Evolutionary conservation across 2,329 filamentous ascomycete species (phyloP).

Genomic region (Stagonosporopsis tanaceti): DNA sequence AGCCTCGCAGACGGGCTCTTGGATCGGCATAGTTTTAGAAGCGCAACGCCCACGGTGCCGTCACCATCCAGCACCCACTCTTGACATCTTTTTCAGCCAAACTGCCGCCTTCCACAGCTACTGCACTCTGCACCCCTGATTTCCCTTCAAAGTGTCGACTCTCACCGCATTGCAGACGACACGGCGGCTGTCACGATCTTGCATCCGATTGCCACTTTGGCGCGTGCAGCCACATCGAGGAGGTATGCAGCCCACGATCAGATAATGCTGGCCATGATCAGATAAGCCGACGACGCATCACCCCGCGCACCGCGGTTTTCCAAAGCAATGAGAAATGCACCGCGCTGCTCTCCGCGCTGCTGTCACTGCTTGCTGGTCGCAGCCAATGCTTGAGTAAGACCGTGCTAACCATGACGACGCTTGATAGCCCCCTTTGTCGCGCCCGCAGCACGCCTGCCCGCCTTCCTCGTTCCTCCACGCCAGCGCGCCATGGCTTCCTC

Average conservation of each 20-base stretch:
- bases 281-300: constrained; percentile 15
- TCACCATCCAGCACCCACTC: constrained; percentile 16
- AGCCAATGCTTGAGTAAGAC: constrained; percentile 6
- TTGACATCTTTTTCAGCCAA: constrained; percentile 6
- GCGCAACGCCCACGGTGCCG: constrained; percentile 16
- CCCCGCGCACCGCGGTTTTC: constrained; percentile 18
- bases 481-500: constrained; percentile 18
- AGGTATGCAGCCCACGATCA: constrained; percentile 24
- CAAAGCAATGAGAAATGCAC: constrained; percentile 10
- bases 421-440: constrained; percentile 19
- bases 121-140: background rate
- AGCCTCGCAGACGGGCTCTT: constrained; percentile 18
- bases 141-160: constrained; percentile 21
- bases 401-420: constrained; percentile 24
- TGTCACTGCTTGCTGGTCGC: constrained; percentile 4
- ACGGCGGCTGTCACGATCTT: constrained; percentile 22
- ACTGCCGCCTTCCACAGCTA: background rate
- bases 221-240: constrained; percentile 17
- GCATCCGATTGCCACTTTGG: constrained; percentile 17
- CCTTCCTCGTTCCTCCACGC: constrained; percentile 11
- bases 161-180: constrained; percentile 14
- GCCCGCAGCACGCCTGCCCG: constrained; percentile 5
- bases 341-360: constrained; percentile 1
- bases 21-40: constrained; percentile 21
- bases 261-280: constrained; percentile 18